Percentiles rank a stretch among this genome's conserved stretches.
Conservation (phyloP, 2,329 filamentous ascomycete genomes). For the Thermothelomyces thermophilus region DNA sequence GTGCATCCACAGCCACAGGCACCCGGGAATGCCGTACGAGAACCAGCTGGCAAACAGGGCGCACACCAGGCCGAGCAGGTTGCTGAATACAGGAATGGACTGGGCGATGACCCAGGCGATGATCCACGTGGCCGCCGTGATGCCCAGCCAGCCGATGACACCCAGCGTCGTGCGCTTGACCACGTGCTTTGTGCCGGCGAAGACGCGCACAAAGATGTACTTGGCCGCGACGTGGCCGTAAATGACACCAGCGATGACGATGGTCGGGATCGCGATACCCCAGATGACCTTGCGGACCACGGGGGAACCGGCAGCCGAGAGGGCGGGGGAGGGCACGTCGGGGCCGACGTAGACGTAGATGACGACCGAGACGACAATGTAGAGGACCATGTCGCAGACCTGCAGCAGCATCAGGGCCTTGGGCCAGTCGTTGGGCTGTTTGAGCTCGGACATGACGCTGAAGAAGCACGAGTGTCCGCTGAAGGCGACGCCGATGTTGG, state of each 20-base stretch:
- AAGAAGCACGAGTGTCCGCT: slow-evolving; percentile 17
- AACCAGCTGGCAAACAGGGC: slow-evolving; percentile 64
- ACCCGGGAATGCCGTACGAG: slow-evolving; percentile 44
- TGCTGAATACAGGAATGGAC: slow-evolving; percentile 62
- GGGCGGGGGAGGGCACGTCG: slow-evolving; percentile 56
- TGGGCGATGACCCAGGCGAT: slow-evolving; percentile 62
- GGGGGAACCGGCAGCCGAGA: slow-evolving; percentile 50
- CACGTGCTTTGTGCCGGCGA: slow-evolving; percentile 52
- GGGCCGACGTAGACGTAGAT: slow-evolving; percentile 62
- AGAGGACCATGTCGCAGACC: slow-evolving; percentile 52
- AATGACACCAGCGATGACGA: slow-evolving; percentile 65
- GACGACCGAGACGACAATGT: slow-evolving; percentile 57
- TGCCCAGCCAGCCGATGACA: slow-evolving; percentile 51
- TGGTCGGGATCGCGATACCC: slow-evolving; percentile 62
- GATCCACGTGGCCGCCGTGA: slow-evolving; percentile 50
- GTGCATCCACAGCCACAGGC: slow-evolving; percentile 44
- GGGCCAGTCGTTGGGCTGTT: slow-evolving; percentile 42
- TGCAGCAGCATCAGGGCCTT: slow-evolving; percentile 45
- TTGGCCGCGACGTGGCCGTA: slow-evolving; percentile 61
- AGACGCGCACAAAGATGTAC: slow-evolving; percentile 59
- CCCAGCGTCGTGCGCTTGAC: slow-evolving; percentile 44
- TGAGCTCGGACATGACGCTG: slow-evolving; percentile 48
- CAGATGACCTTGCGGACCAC: slow-evolving; percentile 58
- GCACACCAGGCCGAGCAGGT: slow-evolving; percentile 56
- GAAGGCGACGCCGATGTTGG: slow-evolving; percentile 17